Base-by-base conservation (phyloP, 345 rosid species). In the Eutrema yunnanense region DNA sequence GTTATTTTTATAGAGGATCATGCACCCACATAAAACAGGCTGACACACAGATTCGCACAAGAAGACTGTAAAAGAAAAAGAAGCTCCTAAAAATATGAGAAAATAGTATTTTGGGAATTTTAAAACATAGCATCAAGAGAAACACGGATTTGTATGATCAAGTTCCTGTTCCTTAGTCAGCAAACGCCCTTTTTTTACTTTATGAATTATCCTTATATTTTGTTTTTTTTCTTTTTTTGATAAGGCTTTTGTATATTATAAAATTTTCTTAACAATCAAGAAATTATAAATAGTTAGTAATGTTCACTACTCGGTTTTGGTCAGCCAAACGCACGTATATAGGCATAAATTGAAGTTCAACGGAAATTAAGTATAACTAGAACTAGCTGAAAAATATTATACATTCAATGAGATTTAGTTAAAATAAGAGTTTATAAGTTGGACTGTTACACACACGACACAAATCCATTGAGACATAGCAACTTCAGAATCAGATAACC, bases 51-150 rank as follows among this genome's bases (percentile, higher is more conserved):
- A 68, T 69, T 69, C 75, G 75, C 62, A 68, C 69, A 69, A 32
- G 53, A 19, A 26, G 60, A 16, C 75, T 62, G 74, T 13, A 69
- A 76, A 69, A 48, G 79, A 55, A 69, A 75, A 76, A 69, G 65
- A 76, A 62, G 46, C 71, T 76, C 79, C 59, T 62, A 53, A 46
- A 69, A 69, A 46, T 75, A 76, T 69, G 79, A 62, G 71, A 69
- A 62, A 61, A 48, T 2, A 51, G 41, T 51, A 60, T 44, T 54
- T 7, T 68, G 32, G 26, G 65, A 52, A 29, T 36, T 53, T 61
- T 44, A 62, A 53, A 68, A 16, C 47, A 42, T 61, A 61, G 58
- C 51, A 69, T 69, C 65, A 59, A 76, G 65, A 56, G 65, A 69
- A 59, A 54, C 37, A 37, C 64, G 9, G 43, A 62, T 36, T 62